Conservation (phyloP, 2,329 filamentous ascomycete genomes). For the Stagonosporopsis chrysanthemi region DNA sequence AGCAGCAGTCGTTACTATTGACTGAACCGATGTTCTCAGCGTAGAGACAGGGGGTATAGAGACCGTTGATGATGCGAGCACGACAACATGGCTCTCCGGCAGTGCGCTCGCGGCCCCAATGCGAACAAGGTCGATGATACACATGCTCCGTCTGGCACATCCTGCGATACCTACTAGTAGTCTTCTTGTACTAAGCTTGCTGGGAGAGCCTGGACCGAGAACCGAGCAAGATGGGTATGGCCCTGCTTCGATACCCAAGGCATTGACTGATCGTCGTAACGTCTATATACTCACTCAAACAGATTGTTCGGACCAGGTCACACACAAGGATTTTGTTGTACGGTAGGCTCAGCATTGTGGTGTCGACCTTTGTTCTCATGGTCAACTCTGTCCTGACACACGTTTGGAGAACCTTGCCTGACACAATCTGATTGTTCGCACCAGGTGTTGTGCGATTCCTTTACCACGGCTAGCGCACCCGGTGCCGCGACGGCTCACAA, state of each 20-base stretch:
- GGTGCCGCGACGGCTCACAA: constrained; percentile 1
- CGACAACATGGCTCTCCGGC: constrained; percentile 41
- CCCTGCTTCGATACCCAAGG: neutral
- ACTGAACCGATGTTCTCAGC: constrained; percentile 33
- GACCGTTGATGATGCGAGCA: constrained; percentile 30
- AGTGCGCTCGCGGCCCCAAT: constrained; percentile 43
- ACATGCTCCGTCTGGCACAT: constrained; percentile 47
- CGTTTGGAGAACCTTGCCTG: constrained; percentile 16
- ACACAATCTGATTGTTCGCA: constrained; percentile 16
- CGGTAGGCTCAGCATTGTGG: neutral
- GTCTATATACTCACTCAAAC: constrained; percentile 6
- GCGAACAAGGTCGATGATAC: constrained; percentile 39
- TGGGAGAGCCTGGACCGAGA: neutral
- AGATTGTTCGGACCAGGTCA: constrained; percentile 2
- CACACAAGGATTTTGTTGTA: neutral
- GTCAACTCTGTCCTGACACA: neutral
- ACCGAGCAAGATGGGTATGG: neutral
- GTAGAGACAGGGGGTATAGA: constrained; percentile 33
- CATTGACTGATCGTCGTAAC: constrained; percentile 8
- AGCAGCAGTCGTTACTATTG: constrained; percentile 31
- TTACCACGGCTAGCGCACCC: constrained; percentile 1
- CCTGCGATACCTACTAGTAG: neutral
- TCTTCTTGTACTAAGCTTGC: neutral
- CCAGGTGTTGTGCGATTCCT: constrained; percentile 2
- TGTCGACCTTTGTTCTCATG: constrained; percentile 8